These are phyloP conservation scores for Groenewaldozyma salmanticensis DNA, from an alignment of 805 yeast species.

Conservation along the genomic window DNA sequence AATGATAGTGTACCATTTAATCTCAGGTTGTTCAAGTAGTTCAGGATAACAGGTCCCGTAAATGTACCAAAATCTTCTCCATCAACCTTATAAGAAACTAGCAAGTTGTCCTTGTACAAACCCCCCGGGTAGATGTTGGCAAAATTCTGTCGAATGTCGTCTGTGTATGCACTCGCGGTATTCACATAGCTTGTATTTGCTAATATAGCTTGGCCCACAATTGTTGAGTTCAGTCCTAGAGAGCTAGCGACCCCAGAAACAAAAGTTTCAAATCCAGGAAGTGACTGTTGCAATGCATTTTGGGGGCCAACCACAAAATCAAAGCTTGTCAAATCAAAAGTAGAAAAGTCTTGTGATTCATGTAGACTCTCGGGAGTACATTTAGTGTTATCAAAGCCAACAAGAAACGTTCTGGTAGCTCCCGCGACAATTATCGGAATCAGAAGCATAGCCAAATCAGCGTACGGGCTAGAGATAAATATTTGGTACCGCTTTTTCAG, in stretches of 20 bases:
- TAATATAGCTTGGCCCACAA: constrained; percentile 4
- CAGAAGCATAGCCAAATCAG: constrained; percentile 21
- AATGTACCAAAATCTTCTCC: constrained; percentile 15
- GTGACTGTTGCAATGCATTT: neutral
- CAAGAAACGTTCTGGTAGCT: constrained; percentile 15
- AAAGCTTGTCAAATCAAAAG: constrained; percentile 6
- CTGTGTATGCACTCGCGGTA: constrained; percentile 16
- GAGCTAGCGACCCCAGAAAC: constrained; percentile 4
- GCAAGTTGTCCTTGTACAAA: constrained; percentile 19
- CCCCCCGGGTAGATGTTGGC: constrained; percentile 26
- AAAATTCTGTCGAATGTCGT: constrained; percentile 17
- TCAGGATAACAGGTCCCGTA: constrained; percentile 22
- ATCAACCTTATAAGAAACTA: constrained; percentile 23
- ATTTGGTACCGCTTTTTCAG: constrained; percentile 23
- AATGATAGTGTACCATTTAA: constrained; percentile 21
- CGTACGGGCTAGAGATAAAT: constrained; percentile 21
- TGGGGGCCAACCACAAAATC: constrained; percentile 14
- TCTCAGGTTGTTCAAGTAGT: constrained; percentile 22
- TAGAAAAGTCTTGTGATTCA: constrained; percentile 11
- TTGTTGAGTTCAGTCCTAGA: constrained; percentile 3
- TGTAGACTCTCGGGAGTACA: constrained; percentile 12
- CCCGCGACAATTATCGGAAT: constrained; percentile 26
- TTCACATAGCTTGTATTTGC: constrained; percentile 10
- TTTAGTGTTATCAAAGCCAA: constrained; percentile 13
- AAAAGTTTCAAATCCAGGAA: constrained; percentile 10